Evolutionary conservation across 192 early-diverging fungal genomes (phyloP).

Genomic region (Backusella macrospora): DNA sequence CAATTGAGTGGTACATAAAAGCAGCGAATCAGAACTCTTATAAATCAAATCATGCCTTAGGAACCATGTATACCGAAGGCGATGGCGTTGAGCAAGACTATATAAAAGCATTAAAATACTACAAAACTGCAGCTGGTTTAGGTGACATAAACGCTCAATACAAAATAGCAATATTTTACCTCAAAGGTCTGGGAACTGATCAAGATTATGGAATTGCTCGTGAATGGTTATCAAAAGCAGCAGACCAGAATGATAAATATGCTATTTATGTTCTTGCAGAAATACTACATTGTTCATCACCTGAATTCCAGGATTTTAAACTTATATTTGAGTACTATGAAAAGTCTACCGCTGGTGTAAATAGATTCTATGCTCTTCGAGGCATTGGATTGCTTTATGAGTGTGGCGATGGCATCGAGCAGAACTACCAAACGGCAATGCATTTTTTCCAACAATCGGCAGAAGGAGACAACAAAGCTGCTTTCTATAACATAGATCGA

Average conservation of each 20-base stretch:
- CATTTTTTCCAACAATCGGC: not conserved
- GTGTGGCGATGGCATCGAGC: not conserved
- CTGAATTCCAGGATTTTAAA: constrained; percentile 1
- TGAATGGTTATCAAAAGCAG: not conserved
- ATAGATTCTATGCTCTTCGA: not conserved
- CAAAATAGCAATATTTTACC: not conserved
- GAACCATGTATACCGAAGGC: not conserved
- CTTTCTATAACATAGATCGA: not conserved
- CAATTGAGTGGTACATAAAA: not conserved
- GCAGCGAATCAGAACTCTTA: not conserved
- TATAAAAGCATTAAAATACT: not conserved
- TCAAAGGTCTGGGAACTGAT: not conserved
- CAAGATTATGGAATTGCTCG: not conserved
- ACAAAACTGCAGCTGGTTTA: not conserved
- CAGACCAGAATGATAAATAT: not conserved
- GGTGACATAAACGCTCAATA: not conserved
- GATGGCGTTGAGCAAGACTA: not conserved
- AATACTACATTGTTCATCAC: not conserved
- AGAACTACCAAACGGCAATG: not conserved
- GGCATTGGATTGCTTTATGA: not conserved
- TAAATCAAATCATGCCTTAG: not conserved
- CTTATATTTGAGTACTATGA: not conserved
- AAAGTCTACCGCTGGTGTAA: not conserved
- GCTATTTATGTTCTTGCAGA: not conserved
- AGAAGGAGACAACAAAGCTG: not conserved